These are phyloP conservation scores for Guyanaporus albipodus DNA, from an alignment of 768 basidiomycete genomes.

Conservation along the genomic window DNA sequence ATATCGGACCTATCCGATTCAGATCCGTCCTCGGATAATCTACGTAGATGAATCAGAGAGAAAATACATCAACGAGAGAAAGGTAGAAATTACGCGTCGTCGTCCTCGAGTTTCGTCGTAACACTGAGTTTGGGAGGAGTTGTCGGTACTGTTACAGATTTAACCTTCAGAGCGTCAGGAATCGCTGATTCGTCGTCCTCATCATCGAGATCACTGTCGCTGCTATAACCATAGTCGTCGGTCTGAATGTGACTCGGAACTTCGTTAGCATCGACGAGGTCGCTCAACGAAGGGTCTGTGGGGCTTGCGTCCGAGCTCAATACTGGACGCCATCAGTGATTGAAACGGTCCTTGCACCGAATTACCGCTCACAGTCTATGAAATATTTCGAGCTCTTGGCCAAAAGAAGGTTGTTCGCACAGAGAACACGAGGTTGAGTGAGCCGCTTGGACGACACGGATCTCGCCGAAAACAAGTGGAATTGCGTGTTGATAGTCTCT, in stretches of 20 bases:
- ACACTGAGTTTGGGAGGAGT: not conserved
- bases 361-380: too few relatives aligned
- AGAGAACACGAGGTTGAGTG: too few relatives aligned
- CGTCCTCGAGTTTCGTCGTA: not conserved
- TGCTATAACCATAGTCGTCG: conserved; percentile 30
- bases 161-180: not conserved
- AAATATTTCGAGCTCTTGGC: too few relatives aligned
- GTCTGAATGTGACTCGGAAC: conserved; percentile 6
- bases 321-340: conserved; percentile 14
- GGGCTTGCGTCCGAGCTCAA: conserved; percentile 7
- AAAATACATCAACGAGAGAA: too few relatives aligned
- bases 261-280: conserved; percentile 12
- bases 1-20: conserved; percentile 17
- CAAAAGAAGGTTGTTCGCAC: too few relatives aligned
- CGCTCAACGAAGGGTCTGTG: conserved; percentile 12
- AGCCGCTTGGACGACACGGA: conserved; percentile 6
- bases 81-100: too few relatives aligned
- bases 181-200: conserved; percentile 6
- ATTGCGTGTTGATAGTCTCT: conserved; percentile 27
- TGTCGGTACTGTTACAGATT: not conserved
- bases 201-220: conserved; percentile 36
- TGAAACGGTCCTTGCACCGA: too few relatives aligned
- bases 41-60: not conserved
- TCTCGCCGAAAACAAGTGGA: conserved; percentile 27
- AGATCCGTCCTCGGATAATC: conserved; percentile 12